Base-by-base conservation (phyloP, 441 rosid genomes). In the Syzygium malaccense region DNA sequence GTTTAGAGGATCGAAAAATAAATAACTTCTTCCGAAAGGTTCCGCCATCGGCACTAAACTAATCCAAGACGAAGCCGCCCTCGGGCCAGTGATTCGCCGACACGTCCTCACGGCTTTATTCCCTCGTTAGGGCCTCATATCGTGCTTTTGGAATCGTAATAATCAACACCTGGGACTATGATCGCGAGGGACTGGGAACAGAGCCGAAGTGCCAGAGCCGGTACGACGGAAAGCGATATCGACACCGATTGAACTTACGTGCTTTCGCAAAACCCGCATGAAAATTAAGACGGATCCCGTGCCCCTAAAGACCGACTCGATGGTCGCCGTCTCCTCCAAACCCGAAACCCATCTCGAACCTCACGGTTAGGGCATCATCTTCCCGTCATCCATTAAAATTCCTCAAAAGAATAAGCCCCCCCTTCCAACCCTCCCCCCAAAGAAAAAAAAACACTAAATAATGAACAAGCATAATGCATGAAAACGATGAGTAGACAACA, bases 211-310 rank as follows among this genome's bases (percentile, higher is more conserved):
- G 0, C 28, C 1, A 12, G 14, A 7, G 1, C 3, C 8, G 1
- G 0, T 5, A 37, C 49, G 49, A 0, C 49, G 4, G 8, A 20
- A 71, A 37, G 0, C 0, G 15, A 71, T 20, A 20, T 3, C 8
- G 7, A 33, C 3, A 0, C 1, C 1, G 7, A 20, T 33, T 3
- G 2, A 71, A 11, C 26, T 37, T 5, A 23, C 4, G n/a, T 13
- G 45, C 6, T 2, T 37, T 71, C 4, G 1, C 0, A 5, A 0
- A 37, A 37, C 4, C 26, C 28, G 11, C 8, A 6, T 20, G 0
- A 71, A 25, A 37, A 23, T 0, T 0, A 2, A 8, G 8, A 11
- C 0, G 79, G 5, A 68, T 68, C 1, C 10, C 15, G 14, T 51
- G 25, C 6, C 51, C 4, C 0, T 1, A 5, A 1, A 6, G 30